Evolutionary conservation across 768 basidiomycete genomes (phyloP).

Genomic region (Lactarius deliciosus): DNA sequence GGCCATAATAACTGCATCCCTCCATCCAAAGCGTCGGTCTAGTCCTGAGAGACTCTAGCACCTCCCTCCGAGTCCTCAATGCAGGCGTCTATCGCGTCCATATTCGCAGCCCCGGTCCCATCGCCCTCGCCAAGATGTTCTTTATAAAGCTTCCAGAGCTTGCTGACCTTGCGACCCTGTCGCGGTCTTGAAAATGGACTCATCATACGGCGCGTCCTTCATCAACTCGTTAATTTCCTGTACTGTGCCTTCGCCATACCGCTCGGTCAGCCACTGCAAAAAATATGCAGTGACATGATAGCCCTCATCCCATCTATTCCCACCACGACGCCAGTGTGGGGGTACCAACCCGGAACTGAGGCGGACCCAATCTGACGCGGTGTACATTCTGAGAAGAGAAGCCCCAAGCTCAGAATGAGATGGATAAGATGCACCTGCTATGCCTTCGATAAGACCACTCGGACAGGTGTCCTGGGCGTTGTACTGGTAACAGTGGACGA

Average conservation of each 20-base stretch:
- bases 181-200: conserved; percentile 50
- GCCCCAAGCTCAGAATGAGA: not conserved
- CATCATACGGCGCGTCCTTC: conserved; percentile 50
- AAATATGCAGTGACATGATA: conserved; percentile 76
- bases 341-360: conserved; percentile 56
- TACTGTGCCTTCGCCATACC: conserved; percentile 53
- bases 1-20: not conserved
- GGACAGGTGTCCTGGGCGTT: conserved; percentile 61
- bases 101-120: not conserved
- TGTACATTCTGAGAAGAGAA: conserved; percentile 2
- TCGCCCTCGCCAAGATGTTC: conserved; percentile 36
- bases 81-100: not conserved
- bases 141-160: conserved; percentile 61
- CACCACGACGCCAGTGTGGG: conserved; percentile 64
- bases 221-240: conserved; percentile 57
- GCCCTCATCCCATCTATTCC: conserved; percentile 68
- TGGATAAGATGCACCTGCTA: conserved; percentile 56
- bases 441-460: conserved; percentile 72
- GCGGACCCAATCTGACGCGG: conserved; percentile 63
- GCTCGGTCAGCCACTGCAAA: conserved; percentile 62
- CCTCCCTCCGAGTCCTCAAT: not conserved
- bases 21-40: not conserved
- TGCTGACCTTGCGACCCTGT: conserved; percentile 52
- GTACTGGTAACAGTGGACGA: conserved; percentile 79
- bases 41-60: not conserved